These are phyloP conservation scores for Eragrostis nindensis DNA, from an alignment of 176 grass and related monocot species.

Conservation along the genomic window DNA sequence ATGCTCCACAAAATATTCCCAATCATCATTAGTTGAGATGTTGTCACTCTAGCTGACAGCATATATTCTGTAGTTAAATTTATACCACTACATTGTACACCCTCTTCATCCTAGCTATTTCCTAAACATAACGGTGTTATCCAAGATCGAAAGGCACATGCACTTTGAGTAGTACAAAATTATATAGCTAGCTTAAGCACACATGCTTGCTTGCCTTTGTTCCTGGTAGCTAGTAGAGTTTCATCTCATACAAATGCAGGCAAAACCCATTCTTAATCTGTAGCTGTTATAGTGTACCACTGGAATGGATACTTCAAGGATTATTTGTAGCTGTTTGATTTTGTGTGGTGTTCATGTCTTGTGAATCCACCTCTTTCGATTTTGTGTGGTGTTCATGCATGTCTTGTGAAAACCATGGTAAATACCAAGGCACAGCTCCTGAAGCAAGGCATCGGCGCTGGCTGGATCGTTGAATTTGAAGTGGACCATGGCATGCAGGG, in stretches of 20 bases:
- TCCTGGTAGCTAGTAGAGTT: not conserved
- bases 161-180: not conserved
- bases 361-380: too few relatives aligned
- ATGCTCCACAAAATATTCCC: constrained; percentile 31
- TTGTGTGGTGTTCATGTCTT: too few relatives aligned
- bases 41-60: constrained; percentile 25
- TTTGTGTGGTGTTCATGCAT: too few relatives aligned
- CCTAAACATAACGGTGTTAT: not conserved
- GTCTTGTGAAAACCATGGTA: too few relatives aligned
- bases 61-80: constrained; percentile 25
- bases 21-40: constrained; percentile 38
- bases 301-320: too few relatives aligned
- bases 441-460: not conserved
- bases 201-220: not conserved
- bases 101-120: not conserved
- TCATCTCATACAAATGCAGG: too few relatives aligned
- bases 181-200: not conserved
- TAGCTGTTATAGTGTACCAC: not conserved
- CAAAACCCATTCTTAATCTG: not conserved
- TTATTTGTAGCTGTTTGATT: too few relatives aligned
- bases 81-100: not conserved
- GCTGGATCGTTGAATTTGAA: not conserved
- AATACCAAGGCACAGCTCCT: too few relatives aligned
- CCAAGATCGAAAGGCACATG: not conserved
- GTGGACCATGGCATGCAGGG: constrained; percentile 23